Evolutionary conservation across 441 rosid genomes (phyloP).

Genomic region (Populus hybrid): DNA sequence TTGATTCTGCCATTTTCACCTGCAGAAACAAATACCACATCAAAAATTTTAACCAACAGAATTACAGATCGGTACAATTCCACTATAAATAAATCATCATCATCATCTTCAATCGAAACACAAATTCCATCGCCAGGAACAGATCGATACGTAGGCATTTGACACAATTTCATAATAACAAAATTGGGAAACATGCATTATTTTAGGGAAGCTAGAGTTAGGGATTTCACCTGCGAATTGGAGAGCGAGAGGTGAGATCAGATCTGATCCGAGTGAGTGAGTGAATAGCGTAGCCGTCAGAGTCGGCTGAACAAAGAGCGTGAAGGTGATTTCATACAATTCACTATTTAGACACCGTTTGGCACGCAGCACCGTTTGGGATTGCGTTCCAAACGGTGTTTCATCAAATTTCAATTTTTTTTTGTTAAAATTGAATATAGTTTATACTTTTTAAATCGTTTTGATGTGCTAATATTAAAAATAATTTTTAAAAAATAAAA

Average conservation of each 20-base stretch:
- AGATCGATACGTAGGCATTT: background rate
- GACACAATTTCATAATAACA: background rate
- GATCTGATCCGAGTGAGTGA: background rate
- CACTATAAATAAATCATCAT: background rate
- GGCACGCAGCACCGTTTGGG: too few species aligned
- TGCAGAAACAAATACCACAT: constrained; percentile 16
- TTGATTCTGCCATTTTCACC: constrained; percentile 60
- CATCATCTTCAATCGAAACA: background rate
- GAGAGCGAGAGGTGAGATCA: background rate
- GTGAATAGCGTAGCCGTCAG: background rate
- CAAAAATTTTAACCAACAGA: background rate
- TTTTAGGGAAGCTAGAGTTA: background rate
- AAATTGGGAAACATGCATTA: background rate
- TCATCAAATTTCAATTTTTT: too few species aligned
- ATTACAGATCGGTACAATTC: background rate
- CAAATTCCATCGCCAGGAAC: background rate
- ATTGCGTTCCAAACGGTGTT: too few species aligned
- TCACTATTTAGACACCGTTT: too few species aligned
- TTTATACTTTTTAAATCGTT: too few species aligned
- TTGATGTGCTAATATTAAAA: too few species aligned
- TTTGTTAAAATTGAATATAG: too few species aligned
- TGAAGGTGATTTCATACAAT: background rate
- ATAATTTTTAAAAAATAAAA: too few species aligned
- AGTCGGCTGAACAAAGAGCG: background rate
- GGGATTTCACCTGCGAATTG: background rate